These are phyloP conservation scores for Mrakia blollopis DNA, from an alignment of 768 basidiomycete genomes.

Conservation along the genomic window DNA sequence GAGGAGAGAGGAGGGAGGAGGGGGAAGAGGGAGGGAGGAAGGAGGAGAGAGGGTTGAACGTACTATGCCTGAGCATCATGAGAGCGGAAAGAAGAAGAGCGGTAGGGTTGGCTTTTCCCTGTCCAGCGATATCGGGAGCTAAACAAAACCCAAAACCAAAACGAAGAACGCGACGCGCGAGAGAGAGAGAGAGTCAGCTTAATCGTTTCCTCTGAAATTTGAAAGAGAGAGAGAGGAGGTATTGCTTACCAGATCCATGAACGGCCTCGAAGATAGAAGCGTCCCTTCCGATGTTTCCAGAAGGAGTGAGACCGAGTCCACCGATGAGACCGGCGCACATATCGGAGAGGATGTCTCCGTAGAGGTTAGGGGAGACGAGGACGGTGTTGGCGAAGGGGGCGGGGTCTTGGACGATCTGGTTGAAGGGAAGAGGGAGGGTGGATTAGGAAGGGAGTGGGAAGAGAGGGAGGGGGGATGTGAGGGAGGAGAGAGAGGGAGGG, in stretches of 20 bases:
- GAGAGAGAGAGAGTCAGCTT: no score
- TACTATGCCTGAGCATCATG: constrained; percentile 85
- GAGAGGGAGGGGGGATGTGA: background rate
- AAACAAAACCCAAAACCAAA: no score
- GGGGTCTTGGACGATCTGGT: constrained; percentile 84
- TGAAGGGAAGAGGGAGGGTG: background rate
- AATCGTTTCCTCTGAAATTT: no score
- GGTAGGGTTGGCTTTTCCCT: constrained; percentile 96
- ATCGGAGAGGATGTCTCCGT: constrained; percentile 86
- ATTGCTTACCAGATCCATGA: constrained; percentile 75
- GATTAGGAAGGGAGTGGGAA: background rate
- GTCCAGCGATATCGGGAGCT: constrained; percentile 87
- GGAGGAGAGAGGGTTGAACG: constrained; percentile 43
- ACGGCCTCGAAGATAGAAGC: constrained; percentile 99
- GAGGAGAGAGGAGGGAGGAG: constrained; percentile 14
- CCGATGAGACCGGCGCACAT: constrained; percentile 99
- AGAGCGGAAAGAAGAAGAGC: constrained; percentile 87
- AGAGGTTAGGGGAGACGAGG: constrained; percentile 99
- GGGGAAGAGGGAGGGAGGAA: constrained; percentile 11
- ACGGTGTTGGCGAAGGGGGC: constrained; percentile 89
- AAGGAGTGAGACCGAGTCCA: constrained; percentile 92
- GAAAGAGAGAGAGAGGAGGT: no score
- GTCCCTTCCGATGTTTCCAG: constrained; percentile 96
- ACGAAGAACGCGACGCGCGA: no score
- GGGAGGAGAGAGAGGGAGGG: background rate